These are phyloP conservation scores for Amanita brunnescens DNA, from an alignment of 768 basidiomycete species.

Conservation along the genomic window DNA sequence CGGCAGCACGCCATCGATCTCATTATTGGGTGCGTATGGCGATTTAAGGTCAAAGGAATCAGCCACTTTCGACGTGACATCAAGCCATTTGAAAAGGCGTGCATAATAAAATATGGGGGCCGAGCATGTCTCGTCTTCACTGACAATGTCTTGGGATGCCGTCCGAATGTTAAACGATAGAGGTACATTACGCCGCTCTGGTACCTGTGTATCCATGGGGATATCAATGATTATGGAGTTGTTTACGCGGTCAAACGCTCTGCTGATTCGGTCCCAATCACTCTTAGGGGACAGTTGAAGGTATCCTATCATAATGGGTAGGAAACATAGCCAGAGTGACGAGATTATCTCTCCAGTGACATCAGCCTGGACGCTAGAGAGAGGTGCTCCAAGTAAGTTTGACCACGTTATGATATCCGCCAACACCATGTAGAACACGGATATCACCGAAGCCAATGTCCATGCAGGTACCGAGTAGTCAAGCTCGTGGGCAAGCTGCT, in stretches of 20 bases:
- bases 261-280: constrained; percentile 21
- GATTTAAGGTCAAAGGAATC: not conserved
- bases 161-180: not conserved
- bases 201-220: too few species aligned
- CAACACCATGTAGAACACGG: constrained; percentile 32
- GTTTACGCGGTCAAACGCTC: constrained; percentile 24
- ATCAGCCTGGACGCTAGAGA: constrained; percentile 13
- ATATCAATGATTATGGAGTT: too few species aligned
- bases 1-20: too few species aligned
- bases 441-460: constrained; percentile 29
- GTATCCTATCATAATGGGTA: constrained; percentile 36
- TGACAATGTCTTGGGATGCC: not conserved
- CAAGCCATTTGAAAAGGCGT: constrained; percentile 9
- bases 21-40: not conserved
- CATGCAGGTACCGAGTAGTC: constrained; percentile 28
- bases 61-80: constrained; percentile 2
- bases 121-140: constrained; percentile 10
- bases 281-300: constrained; percentile 34
- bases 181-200: not conserved
- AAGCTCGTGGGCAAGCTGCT: constrained; percentile 19
- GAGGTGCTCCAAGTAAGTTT: constrained; percentile 15
- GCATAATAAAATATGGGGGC: constrained; percentile 13
- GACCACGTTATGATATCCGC: constrained; percentile 29
- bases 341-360: constrained; percentile 32
- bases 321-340: constrained; percentile 35